These are phyloP conservation scores for Phaeotremella fagi DNA, from an alignment of 768 basidiomycete species.

Conservation along the genomic window DNA sequence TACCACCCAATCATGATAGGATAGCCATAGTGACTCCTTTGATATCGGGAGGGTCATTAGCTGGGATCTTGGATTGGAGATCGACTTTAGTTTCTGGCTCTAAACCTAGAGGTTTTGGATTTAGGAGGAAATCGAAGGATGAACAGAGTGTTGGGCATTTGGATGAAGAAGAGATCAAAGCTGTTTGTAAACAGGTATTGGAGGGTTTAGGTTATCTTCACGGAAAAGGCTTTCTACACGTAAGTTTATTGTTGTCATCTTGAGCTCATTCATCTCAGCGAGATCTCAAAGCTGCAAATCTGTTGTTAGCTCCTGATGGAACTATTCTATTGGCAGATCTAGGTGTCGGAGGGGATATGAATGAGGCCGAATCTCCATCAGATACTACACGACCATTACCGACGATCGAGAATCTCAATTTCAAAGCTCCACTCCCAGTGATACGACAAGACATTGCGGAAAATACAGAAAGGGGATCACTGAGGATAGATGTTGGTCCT, in stretches of 20 bases:
- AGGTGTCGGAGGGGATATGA: slow-evolving; percentile 80
- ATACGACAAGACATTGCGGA: not conserved
- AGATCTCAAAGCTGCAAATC: slow-evolving; percentile 89
- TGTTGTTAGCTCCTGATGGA: slow-evolving; percentile 67
- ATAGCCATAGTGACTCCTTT: slow-evolving; percentile 39
- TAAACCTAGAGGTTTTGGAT: not conserved
- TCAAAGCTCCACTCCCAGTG: slow-evolving; percentile 1
- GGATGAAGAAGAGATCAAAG: slow-evolving; percentile 81
- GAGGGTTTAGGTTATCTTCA: slow-evolving; percentile 55
- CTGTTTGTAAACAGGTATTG: slow-evolving; percentile 76
- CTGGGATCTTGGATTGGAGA: slow-evolving; percentile 33
- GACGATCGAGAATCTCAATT: slow-evolving; percentile 17
- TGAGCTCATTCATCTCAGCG: no score
- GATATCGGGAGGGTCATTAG: slow-evolving; percentile 31
- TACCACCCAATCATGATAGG: slow-evolving; percentile 34
- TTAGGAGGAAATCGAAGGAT: slow-evolving; percentile 44
- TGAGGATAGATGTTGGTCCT: not conserved
- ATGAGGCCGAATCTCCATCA: slow-evolving; percentile 58
- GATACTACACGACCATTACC: not conserved
- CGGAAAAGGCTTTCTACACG: slow-evolving; percentile 23
- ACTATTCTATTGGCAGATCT: slow-evolving; percentile 81
- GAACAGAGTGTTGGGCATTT: slow-evolving; percentile 62
- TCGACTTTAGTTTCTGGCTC: slow-evolving; percentile 17
- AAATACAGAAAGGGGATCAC: slow-evolving; percentile 53
- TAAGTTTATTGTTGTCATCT: no score